Percentiles rank a stretch among this genome's conserved stretches.
Evolutionary conservation across 192 early-diverging fungal species (phyloP).

Genomic region (Thamnidium elegans): DNA sequence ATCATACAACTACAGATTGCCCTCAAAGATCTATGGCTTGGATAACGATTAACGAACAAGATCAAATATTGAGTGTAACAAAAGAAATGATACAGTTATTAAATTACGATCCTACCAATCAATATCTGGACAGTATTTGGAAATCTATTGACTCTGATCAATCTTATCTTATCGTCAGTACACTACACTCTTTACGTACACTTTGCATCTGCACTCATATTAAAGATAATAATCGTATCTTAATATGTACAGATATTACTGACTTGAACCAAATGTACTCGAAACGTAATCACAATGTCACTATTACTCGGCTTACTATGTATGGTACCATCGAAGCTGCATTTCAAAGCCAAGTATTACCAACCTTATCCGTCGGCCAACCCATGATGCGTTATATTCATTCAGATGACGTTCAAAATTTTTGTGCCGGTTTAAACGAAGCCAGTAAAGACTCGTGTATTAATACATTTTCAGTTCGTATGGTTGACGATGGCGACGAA

Average conservation of each 20-base stretch:
- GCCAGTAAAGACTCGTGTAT: conserved; percentile 9
- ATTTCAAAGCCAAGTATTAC: conserved; percentile 4
- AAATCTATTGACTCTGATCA: conserved; percentile 1
- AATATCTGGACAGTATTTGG: not conserved
- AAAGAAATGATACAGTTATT: conserved; percentile 8
- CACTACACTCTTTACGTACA: not conserved
- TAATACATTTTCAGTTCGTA: not conserved
- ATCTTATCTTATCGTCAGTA: conserved; percentile 4
- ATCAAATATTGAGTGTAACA: not conserved
- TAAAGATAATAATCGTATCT: not conserved
- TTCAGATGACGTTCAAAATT: conserved; percentile 18
- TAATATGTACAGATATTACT: conserved; percentile 18
- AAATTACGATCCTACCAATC: conserved; percentile 7
- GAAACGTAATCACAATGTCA: not conserved
- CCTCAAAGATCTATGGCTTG: conserved; percentile 13
- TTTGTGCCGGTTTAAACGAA: conserved; percentile 22
- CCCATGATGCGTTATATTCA: conserved; percentile 36
- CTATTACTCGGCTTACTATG: conserved; percentile 22
- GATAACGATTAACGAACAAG: conserved; percentile 8
- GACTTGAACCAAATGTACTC: conserved; percentile 3
- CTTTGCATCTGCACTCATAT: conserved; percentile 15
- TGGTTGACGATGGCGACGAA: not conserved
- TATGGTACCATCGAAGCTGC: conserved; percentile 34
- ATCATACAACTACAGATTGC: conserved; percentile 16
- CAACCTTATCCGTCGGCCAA: conserved; percentile 1